Percentiles rank a stretch among this genome's conserved stretches.
Conservation (phyloP, 148 eudicot species). For the Rhododendron simsii region DNA sequence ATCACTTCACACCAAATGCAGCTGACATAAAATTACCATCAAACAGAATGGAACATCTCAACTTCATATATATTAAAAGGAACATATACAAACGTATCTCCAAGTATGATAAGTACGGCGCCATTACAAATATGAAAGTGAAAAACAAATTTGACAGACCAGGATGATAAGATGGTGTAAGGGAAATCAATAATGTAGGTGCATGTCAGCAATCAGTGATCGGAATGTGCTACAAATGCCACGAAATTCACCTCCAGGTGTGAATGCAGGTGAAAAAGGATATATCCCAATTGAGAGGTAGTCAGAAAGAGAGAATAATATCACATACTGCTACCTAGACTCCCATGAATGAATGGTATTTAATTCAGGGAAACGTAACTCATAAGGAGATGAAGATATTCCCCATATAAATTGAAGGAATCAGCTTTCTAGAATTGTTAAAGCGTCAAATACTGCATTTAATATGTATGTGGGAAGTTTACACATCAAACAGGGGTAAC, state of each 20-base stretch:
- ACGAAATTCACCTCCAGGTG: neutral
- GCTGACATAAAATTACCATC: neutral
- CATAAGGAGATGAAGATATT: neutral
- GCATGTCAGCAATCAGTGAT: neutral
- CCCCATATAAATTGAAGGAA: neutral
- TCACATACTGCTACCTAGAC: neutral
- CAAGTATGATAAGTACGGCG: neutral
- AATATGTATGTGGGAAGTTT: neutral
- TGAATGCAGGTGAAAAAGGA: neutral
- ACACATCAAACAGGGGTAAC: neutral
- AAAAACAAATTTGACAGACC: neutral
- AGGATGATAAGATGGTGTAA: neutral
- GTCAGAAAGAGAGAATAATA: neutral
- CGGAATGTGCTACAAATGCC: neutral
- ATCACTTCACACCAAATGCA: neutral
- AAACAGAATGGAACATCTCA: neutral
- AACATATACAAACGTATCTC: neutral
- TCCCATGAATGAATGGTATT: neutral
- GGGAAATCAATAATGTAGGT: neutral
- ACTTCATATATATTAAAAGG: neutral
- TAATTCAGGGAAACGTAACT: neutral
- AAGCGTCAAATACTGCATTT: neutral
- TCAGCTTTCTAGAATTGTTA: neutral
- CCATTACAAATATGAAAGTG: neutral
- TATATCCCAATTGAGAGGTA: neutral